Evolutionary conservation across 225 moss, liverwort and hornwort species (phyloP).

Genomic region (Straminergon stramineum): DNA sequence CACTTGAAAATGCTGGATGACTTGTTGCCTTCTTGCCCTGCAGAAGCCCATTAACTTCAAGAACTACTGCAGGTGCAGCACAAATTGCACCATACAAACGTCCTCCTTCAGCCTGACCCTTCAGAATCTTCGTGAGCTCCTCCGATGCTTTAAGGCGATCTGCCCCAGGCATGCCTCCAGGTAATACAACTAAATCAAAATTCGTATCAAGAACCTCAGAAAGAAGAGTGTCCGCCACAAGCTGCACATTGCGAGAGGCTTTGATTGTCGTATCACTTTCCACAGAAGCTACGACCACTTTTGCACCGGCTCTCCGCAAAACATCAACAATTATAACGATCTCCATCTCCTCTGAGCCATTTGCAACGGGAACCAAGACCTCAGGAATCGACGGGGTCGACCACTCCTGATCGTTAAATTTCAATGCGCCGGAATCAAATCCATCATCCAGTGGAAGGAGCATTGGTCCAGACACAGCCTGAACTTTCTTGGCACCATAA

Average conservation of each 20-base stretch:
- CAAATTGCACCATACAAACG: conserved; percentile 76
- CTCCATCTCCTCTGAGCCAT: conserved; percentile 96
- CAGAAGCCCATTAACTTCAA: conserved; percentile 53
- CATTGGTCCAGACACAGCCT: conserved; percentile 51
- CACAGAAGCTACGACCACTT: conserved; percentile 77
- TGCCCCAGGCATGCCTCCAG: conserved; percentile 89
- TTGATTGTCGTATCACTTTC: conserved; percentile 50
- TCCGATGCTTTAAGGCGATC: conserved; percentile 52
- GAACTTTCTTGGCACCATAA: conserved; percentile 51
- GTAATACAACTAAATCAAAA: conserved; percentile 72
- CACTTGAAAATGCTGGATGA: conserved; percentile 57
- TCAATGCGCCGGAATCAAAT: neutral
- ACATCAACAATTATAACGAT: conserved; percentile 83
- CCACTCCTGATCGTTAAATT: conserved; percentile 37
- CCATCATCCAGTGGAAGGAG: conserved; percentile 33
- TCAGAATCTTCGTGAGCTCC: conserved; percentile 34
- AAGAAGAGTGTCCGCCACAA: conserved; percentile 64
- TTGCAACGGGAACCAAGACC: conserved; percentile 65
- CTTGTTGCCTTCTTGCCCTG: conserved; percentile 78
- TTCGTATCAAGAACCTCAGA: conserved; percentile 29
- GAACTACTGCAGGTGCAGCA: conserved; percentile 86
- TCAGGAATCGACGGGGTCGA: conserved; percentile 1
- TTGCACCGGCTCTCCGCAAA: conserved; percentile 74
- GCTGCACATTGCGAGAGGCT: conserved; percentile 76
- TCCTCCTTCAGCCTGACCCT: conserved; percentile 40